Percentiles rank a stretch among this genome's conserved stretches.
Conservation (phyloP, 192 early-diverging fungal species). For the Gorgonomyces haynaldii region DNA sequence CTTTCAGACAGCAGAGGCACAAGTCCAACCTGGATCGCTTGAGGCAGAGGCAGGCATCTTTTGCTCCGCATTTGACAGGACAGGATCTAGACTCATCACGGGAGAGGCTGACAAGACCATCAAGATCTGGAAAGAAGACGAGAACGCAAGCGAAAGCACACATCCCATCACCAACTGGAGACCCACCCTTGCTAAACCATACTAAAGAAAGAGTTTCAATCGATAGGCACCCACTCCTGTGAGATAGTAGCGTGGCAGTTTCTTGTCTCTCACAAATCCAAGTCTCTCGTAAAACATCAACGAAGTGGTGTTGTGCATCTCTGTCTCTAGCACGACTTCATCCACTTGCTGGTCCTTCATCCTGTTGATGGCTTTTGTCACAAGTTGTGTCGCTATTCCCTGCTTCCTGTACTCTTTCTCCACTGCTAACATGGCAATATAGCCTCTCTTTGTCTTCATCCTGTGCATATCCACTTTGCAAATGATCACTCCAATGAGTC, state of each 20-base stretch:
- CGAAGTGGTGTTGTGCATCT: constrained; percentile 73
- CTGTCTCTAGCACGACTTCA: constrained; percentile 86
- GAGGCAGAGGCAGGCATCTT: constrained; percentile 95
- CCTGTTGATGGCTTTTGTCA: constrained; percentile 53
- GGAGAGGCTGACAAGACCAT: constrained; percentile 99
- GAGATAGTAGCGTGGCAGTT: constrained; percentile 83
- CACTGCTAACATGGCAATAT: constrained; percentile 96
- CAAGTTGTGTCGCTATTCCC: constrained; percentile 67
- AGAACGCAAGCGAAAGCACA: constrained; percentile 49
- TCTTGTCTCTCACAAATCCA: constrained; percentile 89
- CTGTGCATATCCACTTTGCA: constrained; percentile 74
- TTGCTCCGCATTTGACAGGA: constrained; percentile 87
- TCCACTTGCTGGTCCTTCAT: constrained; percentile 72
- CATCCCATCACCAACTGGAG: constrained; percentile 27
- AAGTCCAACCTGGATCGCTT: constrained; percentile 90
- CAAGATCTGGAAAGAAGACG: constrained; percentile 93
- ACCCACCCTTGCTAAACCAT: constrained; percentile 5
- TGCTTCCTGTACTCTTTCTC: constrained; percentile 63
- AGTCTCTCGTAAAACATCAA: constrained; percentile 77
- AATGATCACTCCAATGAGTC: constrained; percentile 75
- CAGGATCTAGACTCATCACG: constrained; percentile 89
- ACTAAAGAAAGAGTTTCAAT: constrained; percentile 26
- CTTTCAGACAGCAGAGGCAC: constrained; percentile 80
- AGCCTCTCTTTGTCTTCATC: constrained; percentile 57
- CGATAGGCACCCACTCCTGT: constrained; percentile 82